phyloP scores from a whole-genome alignment of 2,329 filamentous ascomycete species.

The Fusarium poae region DNA sequence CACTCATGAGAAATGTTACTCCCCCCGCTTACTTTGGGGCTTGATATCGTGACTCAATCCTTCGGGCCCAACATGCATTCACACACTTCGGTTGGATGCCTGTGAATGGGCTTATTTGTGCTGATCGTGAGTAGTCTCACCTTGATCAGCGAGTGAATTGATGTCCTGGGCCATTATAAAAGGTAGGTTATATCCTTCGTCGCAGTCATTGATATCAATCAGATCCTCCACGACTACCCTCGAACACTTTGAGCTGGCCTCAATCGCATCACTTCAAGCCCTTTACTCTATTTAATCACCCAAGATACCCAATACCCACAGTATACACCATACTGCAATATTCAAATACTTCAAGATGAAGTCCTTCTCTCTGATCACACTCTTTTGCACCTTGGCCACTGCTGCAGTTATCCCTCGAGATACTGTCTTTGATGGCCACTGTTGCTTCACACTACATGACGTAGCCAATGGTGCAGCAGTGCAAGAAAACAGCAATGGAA shows the following conservation, averaged over 20 bases:
- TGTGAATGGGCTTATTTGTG: conserved; percentile 30
- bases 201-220: not conserved
- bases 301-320: conserved; percentile 1
- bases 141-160: conserved; percentile 3
- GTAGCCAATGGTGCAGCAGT: conserved; percentile 41
- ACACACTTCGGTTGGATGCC: conserved; percentile 35
- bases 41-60: conserved; percentile 36
- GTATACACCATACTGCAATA: not conserved
- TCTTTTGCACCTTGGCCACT: conserved; percentile 38
- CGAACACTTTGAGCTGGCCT: conserved; percentile 28
- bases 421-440: conserved; percentile 43
- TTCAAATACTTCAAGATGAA: conserved; percentile 38
- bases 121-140: conserved; percentile 35
- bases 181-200: conserved; percentile 18
- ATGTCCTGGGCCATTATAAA: conserved; percentile 24
- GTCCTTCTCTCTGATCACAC: conserved; percentile 29
- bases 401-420: conserved; percentile 45
- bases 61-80: conserved; percentile 39
- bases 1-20: conserved; percentile 25
- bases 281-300: conserved; percentile 4
- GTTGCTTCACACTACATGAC: conserved; percentile 53
- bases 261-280: conserved; percentile 9
- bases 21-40: conserved; percentile 12
- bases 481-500: conserved; percentile 49
- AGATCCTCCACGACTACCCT: not conserved